Evolutionary conservation across 352 stramenopile genomes (phyloP).

Genomic region (Sclerospora graminicola): DNA sequence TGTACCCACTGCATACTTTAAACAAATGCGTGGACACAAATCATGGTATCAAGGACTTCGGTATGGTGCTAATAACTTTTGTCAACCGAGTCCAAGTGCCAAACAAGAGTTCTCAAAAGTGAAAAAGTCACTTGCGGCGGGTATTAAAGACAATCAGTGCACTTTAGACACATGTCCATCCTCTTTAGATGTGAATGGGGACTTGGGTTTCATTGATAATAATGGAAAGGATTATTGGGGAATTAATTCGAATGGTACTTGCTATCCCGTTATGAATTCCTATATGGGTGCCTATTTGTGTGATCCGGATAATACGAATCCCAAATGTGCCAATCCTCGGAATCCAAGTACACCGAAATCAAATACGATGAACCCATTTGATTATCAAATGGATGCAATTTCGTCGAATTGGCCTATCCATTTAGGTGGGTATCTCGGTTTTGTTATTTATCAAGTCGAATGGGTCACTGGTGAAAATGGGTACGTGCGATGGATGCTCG

Average conservation of each 20-base stretch:
- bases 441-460: conserved; percentile 58
- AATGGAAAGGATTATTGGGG: conserved; percentile 27
- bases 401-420: conserved; percentile 86
- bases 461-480: conserved; percentile 47
- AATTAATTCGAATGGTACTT: conserved; percentile 55
- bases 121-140: conserved; percentile 1
- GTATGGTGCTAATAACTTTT: conserved; percentile 43
- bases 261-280: conserved; percentile 42
- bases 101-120: conserved; percentile 26
- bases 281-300: conserved; percentile 55
- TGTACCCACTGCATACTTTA: conserved; percentile 28
- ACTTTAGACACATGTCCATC: conserved; percentile 25
- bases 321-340: conserved; percentile 15
- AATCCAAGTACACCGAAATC: conserved; percentile 5
- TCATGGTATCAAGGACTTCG: conserved; percentile 52
- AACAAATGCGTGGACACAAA: conserved; percentile 26
- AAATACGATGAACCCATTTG: conserved; percentile 22
- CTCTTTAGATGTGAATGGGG: conserved; percentile 42
- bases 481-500: conserved; percentile 72
- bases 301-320: conserved; percentile 33
- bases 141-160: conserved; percentile 33
- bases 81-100: conserved; percentile 4
- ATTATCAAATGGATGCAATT: conserved; percentile 89
- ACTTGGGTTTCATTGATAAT: conserved; percentile 30
- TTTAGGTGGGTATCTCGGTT: conserved; percentile 70